Percentiles rank a stretch among this genome's conserved stretches.
Conservation (phyloP, 1,139 yeast genomes). For the Magnusiomyces paraingens region DNA sequence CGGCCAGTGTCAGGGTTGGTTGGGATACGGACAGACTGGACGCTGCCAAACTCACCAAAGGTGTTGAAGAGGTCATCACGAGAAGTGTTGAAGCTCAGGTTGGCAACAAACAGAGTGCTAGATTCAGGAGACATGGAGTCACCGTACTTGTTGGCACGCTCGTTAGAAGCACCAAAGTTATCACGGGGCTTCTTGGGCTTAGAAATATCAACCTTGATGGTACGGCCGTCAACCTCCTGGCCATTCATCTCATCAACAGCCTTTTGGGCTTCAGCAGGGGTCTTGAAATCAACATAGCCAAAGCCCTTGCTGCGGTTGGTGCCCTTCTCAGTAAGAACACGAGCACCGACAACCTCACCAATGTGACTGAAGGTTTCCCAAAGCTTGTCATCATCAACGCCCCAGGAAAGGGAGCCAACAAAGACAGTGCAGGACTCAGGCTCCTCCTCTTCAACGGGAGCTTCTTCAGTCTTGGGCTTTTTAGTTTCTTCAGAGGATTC, state of each 20-base stretch:
- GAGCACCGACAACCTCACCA: slow-evolving; percentile 80
- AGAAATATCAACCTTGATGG: slow-evolving; percentile 88
- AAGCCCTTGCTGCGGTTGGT: slow-evolving; percentile 94
- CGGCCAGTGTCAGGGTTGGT: slow-evolving; percentile 98
- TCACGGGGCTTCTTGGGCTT: slow-evolving; percentile 59
- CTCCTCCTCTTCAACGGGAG: slow-evolving; percentile 27
- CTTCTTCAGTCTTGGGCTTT: slow-evolving; percentile 40
- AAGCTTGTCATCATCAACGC: slow-evolving; percentile 92
- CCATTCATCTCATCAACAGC: slow-evolving; percentile 89
- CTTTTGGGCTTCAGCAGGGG: slow-evolving; percentile 70
- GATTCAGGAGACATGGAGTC: slow-evolving; percentile 37
- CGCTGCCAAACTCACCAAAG: slow-evolving; percentile 73
- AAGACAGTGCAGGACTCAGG: slow-evolving; percentile 78
- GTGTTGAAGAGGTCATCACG: slow-evolving; percentile 68
- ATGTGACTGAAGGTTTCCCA: slow-evolving; percentile 72
- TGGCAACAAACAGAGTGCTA: slow-evolving; percentile 93
- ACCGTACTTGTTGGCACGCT: slow-evolving; percentile 12
- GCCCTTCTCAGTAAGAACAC: slow-evolving; percentile 90
- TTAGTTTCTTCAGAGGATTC: slow-evolving; percentile 28
- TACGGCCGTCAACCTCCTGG: slow-evolving; percentile 93
- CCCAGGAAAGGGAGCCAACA: slow-evolving; percentile 97
- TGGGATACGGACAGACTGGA: slow-evolving; percentile 87
- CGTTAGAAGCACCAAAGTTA: slow-evolving; percentile 5
- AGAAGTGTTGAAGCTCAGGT: slow-evolving; percentile 82
- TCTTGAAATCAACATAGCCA: slow-evolving; percentile 93